Base-by-base conservation (phyloP, 2,329 filamentous ascomycete species). In the Penicillium sp. region DNA sequence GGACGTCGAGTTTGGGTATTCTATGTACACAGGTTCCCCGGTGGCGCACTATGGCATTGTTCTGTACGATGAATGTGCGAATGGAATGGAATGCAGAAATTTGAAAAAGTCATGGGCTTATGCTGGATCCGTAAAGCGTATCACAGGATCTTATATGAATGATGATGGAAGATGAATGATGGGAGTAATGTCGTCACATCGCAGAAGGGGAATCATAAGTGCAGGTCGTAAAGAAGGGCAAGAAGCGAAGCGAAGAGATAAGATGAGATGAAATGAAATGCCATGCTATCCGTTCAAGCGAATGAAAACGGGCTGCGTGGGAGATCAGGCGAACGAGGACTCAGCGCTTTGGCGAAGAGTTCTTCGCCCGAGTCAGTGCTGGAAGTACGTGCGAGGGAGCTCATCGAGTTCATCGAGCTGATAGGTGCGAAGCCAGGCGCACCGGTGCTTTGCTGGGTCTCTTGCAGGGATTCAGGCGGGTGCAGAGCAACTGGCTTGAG, bases 331-430 rank as follows among this genome's bases (percentile, higher is more conserved):
- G 89, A 92, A 44, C 91, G 80, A 1, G 91, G 91, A 64, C 89
- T 93, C 75, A 96, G 84, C 1, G 90, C 91, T 46, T 96, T 81
- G 0, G 91, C 91, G 67, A 97, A 97, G 2, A 96, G 78, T 33
- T 89, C 92, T 52, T 96, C 91, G 59, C 91, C 88, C 0, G 81
- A 82, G 33, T 87, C 84, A 5, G 61, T 55, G 69, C 54, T 70
- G 42, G 52, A 59, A 30, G 51, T 75, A 68, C 53, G 65, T 15
- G 68, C 59, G n/a, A 72, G 52, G 1, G 67, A 62, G 24, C 63
- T 65, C 56, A 69, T 66, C 18, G 67, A 62, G 24, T 63, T 65
- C 56, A 69, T 66, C 18, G 65, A 69, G n/a, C 45, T 45, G 42
- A 54, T 17, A 5, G 56, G 37, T 7, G 68, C 48, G 44, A 70